Evolutionary conservation across 2,329 filamentous ascomycete species (phyloP).

Genomic region (Epichloe sp.): DNA sequence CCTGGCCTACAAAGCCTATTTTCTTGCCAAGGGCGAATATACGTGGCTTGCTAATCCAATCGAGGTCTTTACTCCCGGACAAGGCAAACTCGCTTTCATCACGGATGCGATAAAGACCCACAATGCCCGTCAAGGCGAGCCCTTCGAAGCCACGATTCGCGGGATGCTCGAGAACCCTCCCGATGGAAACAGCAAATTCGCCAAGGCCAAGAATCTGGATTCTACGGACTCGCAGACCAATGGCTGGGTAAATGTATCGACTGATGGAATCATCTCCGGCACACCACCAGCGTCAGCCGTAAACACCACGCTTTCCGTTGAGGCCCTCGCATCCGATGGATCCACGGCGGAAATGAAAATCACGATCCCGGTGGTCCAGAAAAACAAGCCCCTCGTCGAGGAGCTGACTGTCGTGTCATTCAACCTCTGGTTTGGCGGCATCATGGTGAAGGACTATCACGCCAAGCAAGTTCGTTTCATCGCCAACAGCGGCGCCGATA

Average conservation of each 20-base stretch:
- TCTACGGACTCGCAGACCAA: conserved; percentile 5
- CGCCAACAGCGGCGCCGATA: conserved; percentile 16
- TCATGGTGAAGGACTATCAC: conserved; percentile 22
- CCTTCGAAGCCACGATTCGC: conserved; percentile 17
- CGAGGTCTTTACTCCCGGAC: conserved; percentile 14
- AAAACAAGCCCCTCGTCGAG: conserved; percentile 17
- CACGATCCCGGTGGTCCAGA: conserved; percentile 19
- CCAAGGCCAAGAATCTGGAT: conserved; percentile 10
- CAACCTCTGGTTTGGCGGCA: conserved; percentile 29
- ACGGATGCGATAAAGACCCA: conserved; percentile 17
- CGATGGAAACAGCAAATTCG: conserved; percentile 14
- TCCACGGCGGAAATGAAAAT: conserved; percentile 16
- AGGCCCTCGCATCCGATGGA: conserved; percentile 14
- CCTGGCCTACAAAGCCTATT: conserved; percentile 21
- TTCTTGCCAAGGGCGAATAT: conserved; percentile 23
- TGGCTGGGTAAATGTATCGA: conserved; percentile 20
- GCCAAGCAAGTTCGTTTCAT: conserved; percentile 26
- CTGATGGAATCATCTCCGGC: conserved; percentile 23
- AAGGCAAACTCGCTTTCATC: conserved; percentile 17
- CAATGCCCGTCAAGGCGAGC: conserved; percentile 23
- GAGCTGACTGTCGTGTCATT: conserved; percentile 22
- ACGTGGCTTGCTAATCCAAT: conserved; percentile 22
- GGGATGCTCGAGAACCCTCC: conserved; percentile 20
- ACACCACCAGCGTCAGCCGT: conserved; percentile 14
- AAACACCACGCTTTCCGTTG: conserved; percentile 14